Evolutionary conservation across 176 grass and related monocot genomes (phyloP).

Genomic region (Tuctoria greenei): DNA sequence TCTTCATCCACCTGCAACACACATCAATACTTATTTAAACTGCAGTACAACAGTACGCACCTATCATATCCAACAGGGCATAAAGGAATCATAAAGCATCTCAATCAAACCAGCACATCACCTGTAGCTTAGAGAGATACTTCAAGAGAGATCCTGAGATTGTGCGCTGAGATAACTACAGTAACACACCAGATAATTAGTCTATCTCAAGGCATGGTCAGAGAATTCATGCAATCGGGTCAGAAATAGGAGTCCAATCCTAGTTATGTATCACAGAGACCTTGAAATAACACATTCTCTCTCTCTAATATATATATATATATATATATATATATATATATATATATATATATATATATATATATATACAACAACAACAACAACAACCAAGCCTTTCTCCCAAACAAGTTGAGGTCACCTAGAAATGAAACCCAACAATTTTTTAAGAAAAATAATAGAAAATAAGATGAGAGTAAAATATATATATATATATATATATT

Average conservation of each 20-base stretch:
- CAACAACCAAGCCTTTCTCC: too few species aligned
- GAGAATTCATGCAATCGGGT: not conserved
- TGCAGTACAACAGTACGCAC: conserved; percentile 4
- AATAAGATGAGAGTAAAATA: too few species aligned
- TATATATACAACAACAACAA: too few species aligned
- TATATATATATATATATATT: too few species aligned
- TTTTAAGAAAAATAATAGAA: too few species aligned
- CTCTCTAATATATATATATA: too few species aligned
- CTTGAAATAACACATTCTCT: too few species aligned
- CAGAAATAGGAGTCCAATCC: not conserved
- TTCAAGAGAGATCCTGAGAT: conserved; percentile 98
- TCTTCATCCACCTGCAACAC: conserved; percentile 93
- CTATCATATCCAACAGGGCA: conserved; percentile 8
- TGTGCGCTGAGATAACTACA: conserved; percentile 92
- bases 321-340: too few species aligned
- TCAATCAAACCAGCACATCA: conserved; percentile 39
- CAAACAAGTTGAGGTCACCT: too few species aligned
- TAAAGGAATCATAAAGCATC: conserved; percentile 7
- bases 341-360: too few species aligned
- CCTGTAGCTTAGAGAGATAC: conserved; percentile 99
- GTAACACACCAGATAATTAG: conserved; percentile 40
- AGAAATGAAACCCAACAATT: too few species aligned
- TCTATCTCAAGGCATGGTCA: not conserved
- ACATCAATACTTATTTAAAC: conserved; percentile 27
- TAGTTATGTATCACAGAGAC: not conserved